Conservation (phyloP, 2,329 filamentous ascomycete species). For the Podosphaera fusca region DNA sequence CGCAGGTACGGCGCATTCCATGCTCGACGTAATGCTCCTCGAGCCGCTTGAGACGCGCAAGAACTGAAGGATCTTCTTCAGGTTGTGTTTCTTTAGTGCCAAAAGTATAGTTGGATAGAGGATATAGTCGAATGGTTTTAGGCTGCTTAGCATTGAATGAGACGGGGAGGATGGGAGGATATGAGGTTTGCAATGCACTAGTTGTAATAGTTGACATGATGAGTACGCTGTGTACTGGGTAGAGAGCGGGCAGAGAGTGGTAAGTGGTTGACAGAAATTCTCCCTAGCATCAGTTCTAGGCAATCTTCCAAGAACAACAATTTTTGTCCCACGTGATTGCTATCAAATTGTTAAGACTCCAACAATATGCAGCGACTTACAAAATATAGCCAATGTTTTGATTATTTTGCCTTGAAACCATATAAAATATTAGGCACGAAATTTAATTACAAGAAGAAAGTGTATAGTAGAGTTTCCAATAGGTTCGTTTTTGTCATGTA, state of each 20-base stretch:
- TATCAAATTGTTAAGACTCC: no score
- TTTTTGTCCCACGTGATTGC: no score
- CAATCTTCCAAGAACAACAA: no score
- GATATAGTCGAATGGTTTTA: slow-evolving; percentile 71
- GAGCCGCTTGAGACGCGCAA: slow-evolving; percentile 77
- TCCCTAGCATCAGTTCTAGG: neutral
- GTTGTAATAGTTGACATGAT: slow-evolving; percentile 70
- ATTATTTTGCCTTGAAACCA: no score
- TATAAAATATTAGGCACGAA: no score
- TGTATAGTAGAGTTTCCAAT: no score
- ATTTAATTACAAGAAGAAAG: no score
- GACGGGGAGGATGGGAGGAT: slow-evolving; percentile 56
- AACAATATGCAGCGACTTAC: no score
- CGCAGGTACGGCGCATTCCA: slow-evolving; percentile 93
- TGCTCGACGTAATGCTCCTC: slow-evolving; percentile 82
- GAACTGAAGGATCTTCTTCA: slow-evolving; percentile 88
- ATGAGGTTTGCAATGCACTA: slow-evolving; percentile 51
- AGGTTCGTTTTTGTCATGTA: no score
- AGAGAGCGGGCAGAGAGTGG: neutral
- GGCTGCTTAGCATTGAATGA: slow-evolving; percentile 80
- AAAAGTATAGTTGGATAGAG: slow-evolving; percentile 95
- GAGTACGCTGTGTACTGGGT: neutral
- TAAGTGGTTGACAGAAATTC: neutral
- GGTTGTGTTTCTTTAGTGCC: slow-evolving; percentile 96
- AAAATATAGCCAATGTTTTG: no score